A percentile compares a stretch with the other conserved stretches of the same genome.
phyloP scores from a whole-genome alignment of 1,284 basidiomycete species.

The Schizopora paradoxa region DNA sequence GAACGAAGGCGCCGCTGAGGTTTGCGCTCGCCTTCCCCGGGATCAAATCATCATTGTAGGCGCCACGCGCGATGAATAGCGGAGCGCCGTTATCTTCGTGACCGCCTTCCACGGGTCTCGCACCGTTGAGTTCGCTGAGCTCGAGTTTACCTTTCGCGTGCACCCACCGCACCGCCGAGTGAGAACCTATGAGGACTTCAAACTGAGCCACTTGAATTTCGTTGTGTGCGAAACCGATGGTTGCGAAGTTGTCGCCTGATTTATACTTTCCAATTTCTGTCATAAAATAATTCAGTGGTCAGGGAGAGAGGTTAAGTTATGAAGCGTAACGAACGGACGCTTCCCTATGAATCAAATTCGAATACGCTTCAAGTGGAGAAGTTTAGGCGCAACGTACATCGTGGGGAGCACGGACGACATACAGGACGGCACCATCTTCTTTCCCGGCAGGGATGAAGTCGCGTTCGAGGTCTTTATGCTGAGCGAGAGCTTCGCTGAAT shows the following conservation, averaged over 20 bases:
- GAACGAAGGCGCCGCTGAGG: conserved; percentile 50
- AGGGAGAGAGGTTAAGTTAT: too few relatives aligned
- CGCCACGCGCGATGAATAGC: conserved; percentile 59
- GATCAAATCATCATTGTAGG: conserved; percentile 45
- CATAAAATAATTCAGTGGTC: too few relatives aligned
- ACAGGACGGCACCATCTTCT: too few relatives aligned
- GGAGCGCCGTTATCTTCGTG: conserved; percentile 54
- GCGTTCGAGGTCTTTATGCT: too few relatives aligned
- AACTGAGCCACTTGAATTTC: conserved; percentile 14
- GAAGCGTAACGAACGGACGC: too few relatives aligned
- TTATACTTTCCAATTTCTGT: conserved; percentile 15
- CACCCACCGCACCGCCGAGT: conserved; percentile 67
- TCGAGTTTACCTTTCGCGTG: conserved; percentile 41
- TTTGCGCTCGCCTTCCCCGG: conserved; percentile 60
- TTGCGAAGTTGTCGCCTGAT: conserved; percentile 8
- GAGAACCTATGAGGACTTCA: too few relatives aligned
- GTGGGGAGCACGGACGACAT: too few relatives aligned
- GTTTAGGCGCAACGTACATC: too few relatives aligned
- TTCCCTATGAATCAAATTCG: too few relatives aligned
- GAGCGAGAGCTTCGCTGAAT: too few relatives aligned
- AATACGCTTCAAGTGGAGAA: too few relatives aligned
- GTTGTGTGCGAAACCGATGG: conserved; percentile 12
- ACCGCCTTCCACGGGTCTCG: conserved; percentile 60
- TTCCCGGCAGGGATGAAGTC: too few relatives aligned
- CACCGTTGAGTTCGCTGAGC: conserved; percentile 30